Percentiles rank a stretch among this genome's conserved stretches.
Conservation (phyloP, 345 rosid species). For the Citrus medica region DNA sequence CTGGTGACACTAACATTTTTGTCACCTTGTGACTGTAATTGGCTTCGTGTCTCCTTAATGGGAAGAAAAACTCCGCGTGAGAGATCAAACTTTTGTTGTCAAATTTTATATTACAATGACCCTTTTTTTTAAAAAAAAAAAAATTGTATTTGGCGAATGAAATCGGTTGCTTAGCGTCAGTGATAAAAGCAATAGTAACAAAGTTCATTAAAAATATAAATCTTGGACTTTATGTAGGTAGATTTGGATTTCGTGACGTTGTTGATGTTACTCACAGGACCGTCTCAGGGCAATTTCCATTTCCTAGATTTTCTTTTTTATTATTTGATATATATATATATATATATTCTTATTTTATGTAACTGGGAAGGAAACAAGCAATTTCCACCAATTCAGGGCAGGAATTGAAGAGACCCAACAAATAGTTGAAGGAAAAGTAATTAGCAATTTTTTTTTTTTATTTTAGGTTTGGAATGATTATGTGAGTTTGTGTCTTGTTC, state of each 20-base stretch:
- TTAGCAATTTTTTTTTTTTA: too few relatives aligned
- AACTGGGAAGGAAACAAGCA: not conserved
- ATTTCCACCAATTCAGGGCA: not conserved
- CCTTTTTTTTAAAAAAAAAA: too few relatives aligned
- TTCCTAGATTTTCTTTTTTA: too few relatives aligned
- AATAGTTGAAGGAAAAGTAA: too few relatives aligned
- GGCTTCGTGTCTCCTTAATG: constrained; percentile 1
- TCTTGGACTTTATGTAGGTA: not conserved
- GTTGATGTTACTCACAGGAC: not conserved
- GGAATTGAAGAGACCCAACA: too few relatives aligned
- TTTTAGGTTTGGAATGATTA: too few relatives aligned
- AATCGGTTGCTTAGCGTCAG: constrained; percentile 6
- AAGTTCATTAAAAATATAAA: not conserved
- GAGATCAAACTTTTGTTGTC: not conserved
- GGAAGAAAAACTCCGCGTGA: constrained; percentile 5
- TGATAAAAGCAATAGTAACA: not conserved
- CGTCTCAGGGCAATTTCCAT: not conserved
- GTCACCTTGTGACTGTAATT: not conserved
- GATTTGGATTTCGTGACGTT: not conserved
- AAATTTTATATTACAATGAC: not conserved
- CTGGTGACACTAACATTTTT: constrained; percentile 1
- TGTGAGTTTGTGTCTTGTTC: too few relatives aligned
- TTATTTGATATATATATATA: too few relatives aligned
- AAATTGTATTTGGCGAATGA: not conserved
- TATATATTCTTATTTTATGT: not conserved